A percentile compares a stretch with the other conserved stretches of the same genome.
Conservation (phyloP, 306 rosid genomes). For the Gynostemma pentaphyllum region DNA sequence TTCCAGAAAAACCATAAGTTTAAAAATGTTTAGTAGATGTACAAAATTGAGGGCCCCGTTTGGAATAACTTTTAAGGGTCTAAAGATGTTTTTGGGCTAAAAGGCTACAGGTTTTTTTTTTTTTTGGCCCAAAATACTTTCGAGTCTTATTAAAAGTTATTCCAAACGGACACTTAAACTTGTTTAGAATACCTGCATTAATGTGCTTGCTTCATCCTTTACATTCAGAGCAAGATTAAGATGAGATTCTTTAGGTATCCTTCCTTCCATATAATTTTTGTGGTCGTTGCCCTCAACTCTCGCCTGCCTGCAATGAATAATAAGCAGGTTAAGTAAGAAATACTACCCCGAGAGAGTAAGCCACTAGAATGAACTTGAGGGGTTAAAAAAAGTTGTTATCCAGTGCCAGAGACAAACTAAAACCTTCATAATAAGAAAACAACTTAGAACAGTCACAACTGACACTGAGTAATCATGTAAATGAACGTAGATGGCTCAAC, state of each 20-base stretch:
- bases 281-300: slow-evolving; percentile 30
- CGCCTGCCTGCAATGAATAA: slow-evolving; percentile 35
- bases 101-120: no score
- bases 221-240: slow-evolving; percentile 21
- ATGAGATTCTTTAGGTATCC: slow-evolving; percentile 30
- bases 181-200: slow-evolving; percentile 36
- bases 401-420: background rate
- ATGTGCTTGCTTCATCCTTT: slow-evolving; percentile 19
- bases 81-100: no score
- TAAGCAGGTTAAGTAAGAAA: background rate
- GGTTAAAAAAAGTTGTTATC: no score
- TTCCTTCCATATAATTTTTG: slow-evolving; percentile 31
- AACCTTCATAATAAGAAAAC: background rate
- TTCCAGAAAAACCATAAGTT: background rate
- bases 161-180: no score
- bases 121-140: no score
- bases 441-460: no score
- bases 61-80: no score
- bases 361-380: slow-evolving; percentile 5
- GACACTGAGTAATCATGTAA: background rate
- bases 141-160: no score
- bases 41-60: background rate
- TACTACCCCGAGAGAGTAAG: background rate
- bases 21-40: background rate
- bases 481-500: no score